Base-by-base conservation (phyloP, 331 rosid species). In the Malus hybrid region DNA sequence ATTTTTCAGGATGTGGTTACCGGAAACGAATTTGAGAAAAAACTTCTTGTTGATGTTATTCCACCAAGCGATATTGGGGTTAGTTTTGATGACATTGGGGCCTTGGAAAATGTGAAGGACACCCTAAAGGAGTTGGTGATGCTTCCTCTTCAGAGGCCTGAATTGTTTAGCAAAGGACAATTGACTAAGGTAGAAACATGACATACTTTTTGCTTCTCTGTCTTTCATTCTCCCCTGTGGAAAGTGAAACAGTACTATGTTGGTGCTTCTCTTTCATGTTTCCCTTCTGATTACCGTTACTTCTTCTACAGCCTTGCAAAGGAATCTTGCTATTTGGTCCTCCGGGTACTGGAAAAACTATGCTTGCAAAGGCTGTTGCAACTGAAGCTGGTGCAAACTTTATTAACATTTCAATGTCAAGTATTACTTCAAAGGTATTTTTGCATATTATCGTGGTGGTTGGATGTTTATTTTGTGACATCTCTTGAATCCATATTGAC, bases 361-460 rank as follows among this genome's bases (percentile, higher is more conserved):
- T 93, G 98, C 98, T 93, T 26, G 98, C 98, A 68, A 93, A 93
- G 85, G 98, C 98, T 76, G 98, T 93, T 73, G 98, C 98, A 73
- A 93, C 98, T 22, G 98, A 93, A 82, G 98, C 98, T 52, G 97
- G 98, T 78, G 98, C 98, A 33, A 94, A 91, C 86, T 94, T 94
- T 77, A 94, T 94, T 67, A 94, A 94, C 81, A 92, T 94, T 68
- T 94, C 99, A 4, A 92, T 94, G 99, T 94, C 99, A 11, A 92
- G 99, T 75, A 92, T 90, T 78, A 86, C 99, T 71, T 94, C 99
- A 24, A 94, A 92, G 97, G 99, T 93, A 80, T 71, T 26, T 48
- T 53, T 46, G 66, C 13, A 5, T 60, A 9, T 66, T 65, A 33
- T 11, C 50, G 46, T 62, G 39, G 33, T 68, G 1, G 55, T 62